A percentile compares a stretch with the other conserved stretches of the same genome.
phyloP scores from a whole-genome alignment of 1,284 basidiomycete species.

The Anthracocystis panici-leucophaei region DNA sequence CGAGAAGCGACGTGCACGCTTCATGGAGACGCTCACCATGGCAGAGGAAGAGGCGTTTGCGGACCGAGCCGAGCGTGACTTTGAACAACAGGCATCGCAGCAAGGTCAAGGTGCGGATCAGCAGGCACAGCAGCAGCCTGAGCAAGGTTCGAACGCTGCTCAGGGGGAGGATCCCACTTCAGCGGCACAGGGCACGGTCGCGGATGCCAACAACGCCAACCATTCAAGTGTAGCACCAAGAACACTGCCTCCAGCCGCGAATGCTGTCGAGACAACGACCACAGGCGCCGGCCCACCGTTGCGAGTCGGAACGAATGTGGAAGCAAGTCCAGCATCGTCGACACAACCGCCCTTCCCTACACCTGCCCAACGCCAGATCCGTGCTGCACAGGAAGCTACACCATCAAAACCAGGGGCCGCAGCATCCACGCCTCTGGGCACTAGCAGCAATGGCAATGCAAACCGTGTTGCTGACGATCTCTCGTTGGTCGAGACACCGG shows the following conservation, averaged over 20 bases:
- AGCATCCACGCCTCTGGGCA: constrained; percentile 8
- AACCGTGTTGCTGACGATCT: constrained; percentile 10
- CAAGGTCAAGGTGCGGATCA: background rate
- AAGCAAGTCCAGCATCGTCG: constrained; percentile 16
- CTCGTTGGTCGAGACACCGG: constrained; percentile 18
- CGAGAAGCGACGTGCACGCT: constrained; percentile 26
- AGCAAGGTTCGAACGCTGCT: background rate
- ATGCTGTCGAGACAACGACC: too few species aligned
- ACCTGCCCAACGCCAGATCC: constrained; percentile 32
- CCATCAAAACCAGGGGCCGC: constrained; percentile 10
- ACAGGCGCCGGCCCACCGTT: background rate
- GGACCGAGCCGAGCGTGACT: constrained; percentile 25
- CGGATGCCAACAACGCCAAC: background rate
- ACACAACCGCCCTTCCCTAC: constrained; percentile 37
- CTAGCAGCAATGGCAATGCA: constrained; percentile 18
- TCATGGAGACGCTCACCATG: constrained; percentile 26
- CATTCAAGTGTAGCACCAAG: background rate
- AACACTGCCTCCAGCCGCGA: background rate
- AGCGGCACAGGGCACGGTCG: background rate
- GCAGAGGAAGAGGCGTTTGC: constrained; percentile 36
- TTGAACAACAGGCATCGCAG: constrained; percentile 8
- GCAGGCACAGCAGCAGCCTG: constrained; percentile 13
- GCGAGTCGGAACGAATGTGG: background rate
- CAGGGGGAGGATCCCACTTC: background rate
- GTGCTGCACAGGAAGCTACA: constrained; percentile 22